A percentile compares a stretch with the other conserved stretches of the same genome.
Evolutionary conservation across 495 filamentous ascomycete genomes (phyloP).

Genomic region (Penicillium salamii): DNA sequence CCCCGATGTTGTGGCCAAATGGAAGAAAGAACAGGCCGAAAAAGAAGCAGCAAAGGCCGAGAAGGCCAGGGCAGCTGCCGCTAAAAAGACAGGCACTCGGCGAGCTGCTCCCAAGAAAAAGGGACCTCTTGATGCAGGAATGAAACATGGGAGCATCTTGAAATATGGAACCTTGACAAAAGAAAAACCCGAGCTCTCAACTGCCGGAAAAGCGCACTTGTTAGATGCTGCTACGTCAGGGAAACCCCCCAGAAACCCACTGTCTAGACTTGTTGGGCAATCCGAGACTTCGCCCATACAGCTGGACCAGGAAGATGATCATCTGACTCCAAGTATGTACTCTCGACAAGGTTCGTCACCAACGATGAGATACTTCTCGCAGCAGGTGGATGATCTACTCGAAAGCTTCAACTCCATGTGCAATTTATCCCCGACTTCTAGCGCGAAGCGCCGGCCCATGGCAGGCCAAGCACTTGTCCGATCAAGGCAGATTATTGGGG

Average conservation of each 20-base stretch:
- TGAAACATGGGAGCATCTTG: constrained; percentile 46
- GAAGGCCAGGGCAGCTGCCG: constrained; percentile 20
- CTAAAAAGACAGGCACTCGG: constrained; percentile 29
- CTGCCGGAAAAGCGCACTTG: constrained; percentile 32
- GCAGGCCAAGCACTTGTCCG: constrained; percentile 6
- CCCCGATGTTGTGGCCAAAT: constrained; percentile 70
- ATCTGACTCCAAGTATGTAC: constrained; percentile 22
- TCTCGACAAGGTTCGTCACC: constrained; percentile 1
- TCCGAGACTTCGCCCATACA: constrained; percentile 1
- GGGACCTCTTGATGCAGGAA: constrained; percentile 40
- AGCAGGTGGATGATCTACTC: constrained; percentile 28
- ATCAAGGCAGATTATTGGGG: constrained; percentile 11
- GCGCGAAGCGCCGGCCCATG: constrained; percentile 26
- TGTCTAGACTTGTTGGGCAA: background rate
- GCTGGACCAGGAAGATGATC: constrained; percentile 10
- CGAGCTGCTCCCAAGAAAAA: constrained; percentile 39
- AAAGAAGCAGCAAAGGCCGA: constrained; percentile 24
- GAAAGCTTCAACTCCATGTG: constrained; percentile 28
- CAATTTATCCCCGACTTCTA: constrained; percentile 18
- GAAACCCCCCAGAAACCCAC: constrained; percentile 15
- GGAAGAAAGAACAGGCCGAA: constrained; percentile 60
- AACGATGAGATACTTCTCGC: background rate
- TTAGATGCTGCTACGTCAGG: constrained; percentile 29
- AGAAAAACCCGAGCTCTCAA: constrained; percentile 31
- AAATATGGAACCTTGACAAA: constrained; percentile 48